Conservation (phyloP, 1,139 yeast species). For the Taphrina pruni region DNA sequence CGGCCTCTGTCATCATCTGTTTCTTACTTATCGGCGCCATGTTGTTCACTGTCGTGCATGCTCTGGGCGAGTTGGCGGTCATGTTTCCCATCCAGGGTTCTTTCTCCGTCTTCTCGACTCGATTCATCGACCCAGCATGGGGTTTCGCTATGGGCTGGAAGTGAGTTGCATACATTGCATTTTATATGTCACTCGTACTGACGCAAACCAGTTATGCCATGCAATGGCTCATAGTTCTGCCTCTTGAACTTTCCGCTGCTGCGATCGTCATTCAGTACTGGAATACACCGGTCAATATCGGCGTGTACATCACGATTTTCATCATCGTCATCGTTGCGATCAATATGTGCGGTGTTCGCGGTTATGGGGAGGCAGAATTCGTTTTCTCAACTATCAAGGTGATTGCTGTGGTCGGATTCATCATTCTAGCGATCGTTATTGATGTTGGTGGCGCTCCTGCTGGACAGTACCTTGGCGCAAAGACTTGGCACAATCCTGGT, state of each 20-base stretch:
- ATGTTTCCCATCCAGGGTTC: slow-evolving; percentile 69
- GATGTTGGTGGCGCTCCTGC: slow-evolving; percentile 73
- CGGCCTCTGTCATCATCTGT: slow-evolving; percentile 68
- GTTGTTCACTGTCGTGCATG: slow-evolving; percentile 62
- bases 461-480: slow-evolving; percentile 67
- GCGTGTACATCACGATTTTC: slow-evolving; percentile 70
- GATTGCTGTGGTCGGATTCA: slow-evolving; percentile 68
- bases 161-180: slow-evolving; percentile 57
- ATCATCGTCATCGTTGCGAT: slow-evolving; percentile 62
- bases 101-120: slow-evolving; percentile 61
- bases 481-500: slow-evolving; percentile 67
- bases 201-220: slow-evolving; percentile 49
- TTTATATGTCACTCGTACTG: background rate
- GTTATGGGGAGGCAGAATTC: slow-evolving; percentile 80
- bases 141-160: slow-evolving; percentile 84
- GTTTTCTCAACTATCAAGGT: slow-evolving; percentile 67
- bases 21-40: slow-evolving; percentile 56
- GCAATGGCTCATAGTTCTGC: slow-evolving; percentile 79
- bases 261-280: slow-evolving; percentile 73
- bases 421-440: slow-evolving; percentile 65
- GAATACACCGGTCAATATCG: slow-evolving; percentile 60
- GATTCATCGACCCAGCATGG: slow-evolving; percentile 69
- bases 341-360: slow-evolving; percentile 74
- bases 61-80: slow-evolving; percentile 67
- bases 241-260: slow-evolving; percentile 80